A percentile compares a stretch with the other conserved stretches of the same genome.
Evolutionary conservation across 805 yeast genomes (phyloP).

Genomic region (Brettanomyces nanus): DNA sequence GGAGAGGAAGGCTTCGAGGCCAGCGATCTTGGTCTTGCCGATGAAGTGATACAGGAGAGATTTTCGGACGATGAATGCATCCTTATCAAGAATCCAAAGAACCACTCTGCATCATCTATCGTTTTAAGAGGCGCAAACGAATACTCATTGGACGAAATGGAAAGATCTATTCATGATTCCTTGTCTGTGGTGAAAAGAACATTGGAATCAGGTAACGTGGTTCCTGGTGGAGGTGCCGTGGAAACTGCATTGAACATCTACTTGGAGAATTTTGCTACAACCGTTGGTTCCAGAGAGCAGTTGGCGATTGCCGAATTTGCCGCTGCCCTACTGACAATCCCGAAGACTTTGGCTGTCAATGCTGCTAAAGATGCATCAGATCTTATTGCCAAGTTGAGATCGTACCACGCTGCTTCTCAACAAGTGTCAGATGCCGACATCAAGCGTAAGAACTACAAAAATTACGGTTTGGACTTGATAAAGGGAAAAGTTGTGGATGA

Average conservation of each 20-base stretch:
- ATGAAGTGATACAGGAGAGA: slow-evolving; percentile 81
- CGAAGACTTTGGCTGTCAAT: slow-evolving; percentile 93
- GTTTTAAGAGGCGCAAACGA: slow-evolving; percentile 94
- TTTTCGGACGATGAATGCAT: slow-evolving; percentile 97
- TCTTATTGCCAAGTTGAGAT: slow-evolving; percentile 87
- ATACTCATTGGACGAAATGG: slow-evolving; percentile 96
- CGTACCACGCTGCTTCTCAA: slow-evolving; percentile 94
- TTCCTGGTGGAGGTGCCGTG: slow-evolving; percentile 99
- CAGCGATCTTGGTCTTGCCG: slow-evolving; percentile 80
- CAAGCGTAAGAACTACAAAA: slow-evolving; percentile 78
- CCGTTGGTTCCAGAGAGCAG: slow-evolving; percentile 96
- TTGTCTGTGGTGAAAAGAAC: slow-evolving; percentile 93
- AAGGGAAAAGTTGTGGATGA: slow-evolving; percentile 90
- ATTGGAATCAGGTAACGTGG: slow-evolving; percentile 86
- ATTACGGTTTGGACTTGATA: slow-evolving; percentile 88
- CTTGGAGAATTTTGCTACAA: slow-evolving; percentile 94
- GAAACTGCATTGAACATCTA: slow-evolving; percentile 93
- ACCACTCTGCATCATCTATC: slow-evolving; percentile 86
- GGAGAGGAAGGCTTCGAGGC: slow-evolving; percentile 91
- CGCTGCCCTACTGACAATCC: slow-evolving; percentile 77
- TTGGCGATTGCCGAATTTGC: slow-evolving; percentile 98
- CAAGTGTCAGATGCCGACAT: slow-evolving; percentile 72
- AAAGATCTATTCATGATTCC: slow-evolving; percentile 92
- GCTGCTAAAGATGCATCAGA: slow-evolving; percentile 98
- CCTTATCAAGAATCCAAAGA: slow-evolving; percentile 78